Percentiles rank a stretch among this genome's conserved stretches.
phyloP scores from a whole-genome alignment of 306 rosid genomes.

The Corylus avellana region DNA sequence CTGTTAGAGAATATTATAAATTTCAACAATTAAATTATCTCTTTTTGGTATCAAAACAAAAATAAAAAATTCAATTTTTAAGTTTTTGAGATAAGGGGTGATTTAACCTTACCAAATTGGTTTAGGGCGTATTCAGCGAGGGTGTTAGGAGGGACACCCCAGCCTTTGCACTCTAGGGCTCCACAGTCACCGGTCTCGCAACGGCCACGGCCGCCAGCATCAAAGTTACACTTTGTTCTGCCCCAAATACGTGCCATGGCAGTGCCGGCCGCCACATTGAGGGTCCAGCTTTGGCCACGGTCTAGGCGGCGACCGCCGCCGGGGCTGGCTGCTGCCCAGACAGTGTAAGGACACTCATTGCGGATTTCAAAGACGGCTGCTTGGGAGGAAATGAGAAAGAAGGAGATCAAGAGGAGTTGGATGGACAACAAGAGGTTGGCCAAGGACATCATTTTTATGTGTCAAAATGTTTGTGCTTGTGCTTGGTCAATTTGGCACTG shows the following conservation, averaged over 20 bases:
- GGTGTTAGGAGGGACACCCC: constrained; percentile 37
- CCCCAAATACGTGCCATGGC: constrained; percentile 27
- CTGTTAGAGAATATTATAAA: no score
- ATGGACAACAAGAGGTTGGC: neutral
- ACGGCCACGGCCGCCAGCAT: constrained; percentile 19
- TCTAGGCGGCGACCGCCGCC: constrained; percentile 26
- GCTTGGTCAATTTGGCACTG: neutral
- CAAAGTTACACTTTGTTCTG: constrained; percentile 22
- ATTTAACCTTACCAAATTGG: neutral
- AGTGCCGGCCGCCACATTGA: constrained; percentile 14
- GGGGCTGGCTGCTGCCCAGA: constrained; percentile 33
- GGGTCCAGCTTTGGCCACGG: constrained; percentile 11
- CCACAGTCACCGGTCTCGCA: constrained; percentile 37
- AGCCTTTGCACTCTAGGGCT: constrained; percentile 16
- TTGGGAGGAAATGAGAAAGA: constrained; percentile 9
- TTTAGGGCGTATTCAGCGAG: constrained; percentile 36
- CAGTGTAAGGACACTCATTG: constrained; percentile 26
- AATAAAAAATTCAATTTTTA: no score
- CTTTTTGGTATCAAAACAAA: no score
- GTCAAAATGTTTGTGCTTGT: neutral
- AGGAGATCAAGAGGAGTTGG: neutral
- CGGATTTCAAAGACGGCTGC: constrained; percentile 26
- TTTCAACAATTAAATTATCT: no score
- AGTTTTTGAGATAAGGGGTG: no score
- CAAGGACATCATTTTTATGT: neutral